phyloP scores from a whole-genome alignment of 345 rosid genomes.

The Murraya koenigii region DNA sequence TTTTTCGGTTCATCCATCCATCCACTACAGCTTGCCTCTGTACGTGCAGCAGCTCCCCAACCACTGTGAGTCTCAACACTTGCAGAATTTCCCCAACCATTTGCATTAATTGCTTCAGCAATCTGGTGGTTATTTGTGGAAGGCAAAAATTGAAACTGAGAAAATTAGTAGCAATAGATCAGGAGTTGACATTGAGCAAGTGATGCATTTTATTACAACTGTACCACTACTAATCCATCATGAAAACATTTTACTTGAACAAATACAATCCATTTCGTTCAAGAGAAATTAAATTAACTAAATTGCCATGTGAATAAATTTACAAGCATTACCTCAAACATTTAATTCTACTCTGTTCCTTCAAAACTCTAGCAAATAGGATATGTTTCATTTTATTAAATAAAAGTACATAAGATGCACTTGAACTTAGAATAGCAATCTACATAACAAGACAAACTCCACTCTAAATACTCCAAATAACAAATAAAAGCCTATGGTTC shows the following conservation, averaged over 20 bases:
- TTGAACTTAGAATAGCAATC: not conserved
- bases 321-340: not conserved
- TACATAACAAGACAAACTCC: not conserved
- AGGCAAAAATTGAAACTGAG: slow-evolving; percentile 26
- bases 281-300: not conserved
- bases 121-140: slow-evolving; percentile 7
- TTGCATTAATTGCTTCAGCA: slow-evolving; percentile 25
- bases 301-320: slow-evolving; percentile 6
- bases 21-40: not conserved
- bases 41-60: slow-evolving; percentile 26
- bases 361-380: not conserved
- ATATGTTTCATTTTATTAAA: not conserved
- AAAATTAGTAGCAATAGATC: slow-evolving; percentile 8
- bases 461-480: not conserved
- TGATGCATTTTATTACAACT: not conserved
- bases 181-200: not conserved
- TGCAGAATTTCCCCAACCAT: slow-evolving; percentile 29
- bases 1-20: not conserved
- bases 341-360: not conserved
- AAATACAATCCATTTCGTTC: too few species aligned
- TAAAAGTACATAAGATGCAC: not conserved
- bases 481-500: not conserved
- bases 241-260: too few species aligned
- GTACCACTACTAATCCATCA: not conserved
- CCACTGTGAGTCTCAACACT: slow-evolving; percentile 29